Percentiles rank a stretch among this genome's conserved stretches.
Conservation (phyloP, 495 filamentous ascomycete species). For the Hypoxylon trugodes region DNA sequence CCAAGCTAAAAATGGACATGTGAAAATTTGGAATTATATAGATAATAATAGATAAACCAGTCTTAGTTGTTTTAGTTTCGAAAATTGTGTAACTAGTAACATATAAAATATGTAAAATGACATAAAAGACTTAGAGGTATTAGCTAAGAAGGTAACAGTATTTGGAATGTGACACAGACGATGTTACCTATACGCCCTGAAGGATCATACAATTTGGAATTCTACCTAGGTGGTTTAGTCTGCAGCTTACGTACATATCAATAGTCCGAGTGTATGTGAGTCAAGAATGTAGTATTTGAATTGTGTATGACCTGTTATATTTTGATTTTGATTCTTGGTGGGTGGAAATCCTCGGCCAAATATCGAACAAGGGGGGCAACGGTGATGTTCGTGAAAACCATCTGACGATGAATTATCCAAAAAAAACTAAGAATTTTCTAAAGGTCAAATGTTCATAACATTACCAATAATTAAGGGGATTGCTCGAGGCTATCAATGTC, state of each 20-base stretch:
- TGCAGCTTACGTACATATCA: constrained; percentile 9
- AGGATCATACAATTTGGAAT: constrained; percentile 23
- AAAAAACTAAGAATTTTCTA: not conserved
- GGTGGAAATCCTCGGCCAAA: not conserved
- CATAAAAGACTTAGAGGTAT: not conserved
- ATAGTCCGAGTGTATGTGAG: constrained; percentile 5
- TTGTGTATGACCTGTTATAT: constrained; percentile 7
- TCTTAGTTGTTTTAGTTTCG: not conserved
- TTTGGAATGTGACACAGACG: constrained; percentile 28
- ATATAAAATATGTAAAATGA: constrained; percentile 6
- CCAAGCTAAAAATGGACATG: constrained; percentile 24
- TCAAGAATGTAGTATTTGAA: constrained; percentile 17
- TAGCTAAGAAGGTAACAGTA: constrained; percentile 13
- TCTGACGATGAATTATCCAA: not conserved
- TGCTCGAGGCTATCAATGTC: not conserved
- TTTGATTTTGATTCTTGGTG: not conserved
- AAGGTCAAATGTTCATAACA: not conserved
- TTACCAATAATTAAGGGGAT: not conserved
- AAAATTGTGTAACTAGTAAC: not conserved
- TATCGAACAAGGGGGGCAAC: too few relatives aligned
- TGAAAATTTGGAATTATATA: constrained; percentile 28
- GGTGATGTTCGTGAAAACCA: not conserved
- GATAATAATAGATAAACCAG: not conserved
- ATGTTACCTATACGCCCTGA: constrained; percentile 9
- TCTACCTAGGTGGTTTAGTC: not conserved